Conservation (phyloP, 257 asterid species). For the Fraxinus anomala region DNA sequence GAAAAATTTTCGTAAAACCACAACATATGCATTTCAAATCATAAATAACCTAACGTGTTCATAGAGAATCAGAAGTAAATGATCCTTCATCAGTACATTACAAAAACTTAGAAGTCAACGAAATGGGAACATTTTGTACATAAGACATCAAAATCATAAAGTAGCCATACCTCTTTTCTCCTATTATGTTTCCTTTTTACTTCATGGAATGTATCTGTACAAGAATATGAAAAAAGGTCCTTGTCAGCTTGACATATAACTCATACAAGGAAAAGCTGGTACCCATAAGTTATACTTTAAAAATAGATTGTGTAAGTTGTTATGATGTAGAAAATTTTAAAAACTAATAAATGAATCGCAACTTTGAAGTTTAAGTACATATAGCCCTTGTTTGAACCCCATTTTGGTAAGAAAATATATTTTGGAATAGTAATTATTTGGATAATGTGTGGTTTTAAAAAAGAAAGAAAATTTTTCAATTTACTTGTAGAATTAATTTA, state of each 20-base stretch:
- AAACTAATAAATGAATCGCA: slow-evolving; percentile 8
- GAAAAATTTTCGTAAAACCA: not conserved
- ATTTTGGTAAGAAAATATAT: too few relatives aligned
- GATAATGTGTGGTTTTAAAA: too few relatives aligned
- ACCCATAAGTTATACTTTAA: not conserved
- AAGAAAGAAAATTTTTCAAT: too few relatives aligned
- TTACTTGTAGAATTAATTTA: too few relatives aligned
- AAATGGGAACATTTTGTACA: slow-evolving; percentile 4
- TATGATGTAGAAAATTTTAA: not conserved
- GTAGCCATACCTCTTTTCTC: slow-evolving; percentile 68
- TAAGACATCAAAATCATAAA: slow-evolving; percentile 14
- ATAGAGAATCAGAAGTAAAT: not conserved
- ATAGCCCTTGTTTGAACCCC: too few relatives aligned
- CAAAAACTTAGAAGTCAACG: not conserved
- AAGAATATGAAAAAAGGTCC: slow-evolving; percentile 22
- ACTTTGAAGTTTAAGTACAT: not conserved
- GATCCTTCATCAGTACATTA: slow-evolving; percentile 6
- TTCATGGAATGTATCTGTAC: slow-evolving; percentile 87
- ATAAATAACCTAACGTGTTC: not conserved
- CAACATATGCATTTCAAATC: not conserved
- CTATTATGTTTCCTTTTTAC: slow-evolving; percentile 77
- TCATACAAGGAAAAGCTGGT: slow-evolving; percentile 14
- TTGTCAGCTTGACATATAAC: slow-evolving; percentile 30
- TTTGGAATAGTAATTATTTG: too few relatives aligned
- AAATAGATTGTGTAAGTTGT: too few relatives aligned